A percentile compares a stretch with the other conserved stretches of the same genome.
phyloP scores from a whole-genome alignment of 2,329 filamentous ascomycete species.

The Canariomyces notabilis region DNA sequence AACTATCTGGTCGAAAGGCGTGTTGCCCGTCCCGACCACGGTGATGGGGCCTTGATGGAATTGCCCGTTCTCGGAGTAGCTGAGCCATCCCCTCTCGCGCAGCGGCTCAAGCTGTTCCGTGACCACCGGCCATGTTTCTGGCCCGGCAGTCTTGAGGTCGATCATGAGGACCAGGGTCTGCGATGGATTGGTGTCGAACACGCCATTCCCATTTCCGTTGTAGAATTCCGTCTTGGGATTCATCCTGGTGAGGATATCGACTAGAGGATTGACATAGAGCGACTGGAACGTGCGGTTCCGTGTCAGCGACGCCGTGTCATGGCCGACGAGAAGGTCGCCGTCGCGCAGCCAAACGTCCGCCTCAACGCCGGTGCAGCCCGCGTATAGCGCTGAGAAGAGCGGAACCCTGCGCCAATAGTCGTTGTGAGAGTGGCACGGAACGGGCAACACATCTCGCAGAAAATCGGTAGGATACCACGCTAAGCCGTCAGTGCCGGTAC shows the following conservation, averaged over 20 bases:
- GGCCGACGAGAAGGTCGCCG: constrained; percentile 57
- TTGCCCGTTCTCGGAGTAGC: constrained; percentile 44
- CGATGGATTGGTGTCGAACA: constrained; percentile 49
- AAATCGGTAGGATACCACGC: constrained; percentile 48
- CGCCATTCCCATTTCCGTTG: constrained; percentile 43
- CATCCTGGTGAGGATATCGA: constrained; percentile 50
- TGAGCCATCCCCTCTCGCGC: constrained; percentile 53
- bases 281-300: constrained; percentile 52
- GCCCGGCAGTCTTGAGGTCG: constrained; percentile 60
- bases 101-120: constrained; percentile 54
- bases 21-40: constrained; percentile 63
- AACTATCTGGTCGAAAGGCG: constrained; percentile 52
- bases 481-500: constrained; percentile 35
- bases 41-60: constrained; percentile 56
- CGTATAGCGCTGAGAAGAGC: constrained; percentile 55
- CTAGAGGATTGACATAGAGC: constrained; percentile 61
- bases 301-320: constrained; percentile 51
- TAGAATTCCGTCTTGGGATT: constrained; percentile 46
- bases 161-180: constrained; percentile 60
- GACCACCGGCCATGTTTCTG: constrained; percentile 48
- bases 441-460: constrained; percentile 37
- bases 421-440: constrained; percentile 45
- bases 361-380: constrained; percentile 60
- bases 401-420: constrained; percentile 64
- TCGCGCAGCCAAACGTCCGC: constrained; percentile 63